Base-by-base conservation (phyloP, 495 filamentous ascomycete species). In the Cryomyces antarcticus region DNA sequence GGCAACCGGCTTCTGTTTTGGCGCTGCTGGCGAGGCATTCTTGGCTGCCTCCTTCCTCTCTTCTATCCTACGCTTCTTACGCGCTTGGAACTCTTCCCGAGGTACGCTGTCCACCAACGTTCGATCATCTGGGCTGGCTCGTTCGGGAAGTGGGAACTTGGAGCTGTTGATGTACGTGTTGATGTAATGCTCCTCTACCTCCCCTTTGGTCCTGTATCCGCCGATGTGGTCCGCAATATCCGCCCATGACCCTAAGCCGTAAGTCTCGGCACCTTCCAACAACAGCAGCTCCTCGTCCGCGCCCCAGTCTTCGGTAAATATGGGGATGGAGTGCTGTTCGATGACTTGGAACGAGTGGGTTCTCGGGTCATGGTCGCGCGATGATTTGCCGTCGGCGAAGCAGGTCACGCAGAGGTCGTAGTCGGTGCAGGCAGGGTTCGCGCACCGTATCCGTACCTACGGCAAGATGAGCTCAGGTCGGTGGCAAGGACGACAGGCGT, bases 141-240 rank as follows among this genome's bases (percentile, higher is more conserved):
- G 72, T 50, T 80, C 73, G 0, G 89, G 86, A 0, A 99, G 68
- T 0, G 89, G 89, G 49, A 96, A 99, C 17, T 70, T 72, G 1
- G 71, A 61, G 35, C 80, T 87, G 31, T 93, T 66, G 43, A 99
- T 64, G 48, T 89, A 99, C 11, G 82, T 86, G 43, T 82, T 70
- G 49, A 85, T 69, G 52, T 96, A 99, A 51, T 99, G 89, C 44
- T 93, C 78, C 30, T 82, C 70, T 13, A 96, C 92, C 55, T 99
- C 89, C 47, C 95, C 88, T 57, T 93, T 99, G 45, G 72, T 75
- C 37, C 89, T 77, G 51, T 80, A 95, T 12, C 89, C 89, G 11
- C 89, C 89, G 45, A 99, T 95, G 57, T 99, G 89, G 53, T 99
- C 87, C 31, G 89, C 87, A 42, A 99, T 87, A 54, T 99, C 89